These are phyloP conservation scores for Cryptococcus floricola DNA, from an alignment of 1,284 basidiomycete species.

Conservation along the genomic window DNA sequence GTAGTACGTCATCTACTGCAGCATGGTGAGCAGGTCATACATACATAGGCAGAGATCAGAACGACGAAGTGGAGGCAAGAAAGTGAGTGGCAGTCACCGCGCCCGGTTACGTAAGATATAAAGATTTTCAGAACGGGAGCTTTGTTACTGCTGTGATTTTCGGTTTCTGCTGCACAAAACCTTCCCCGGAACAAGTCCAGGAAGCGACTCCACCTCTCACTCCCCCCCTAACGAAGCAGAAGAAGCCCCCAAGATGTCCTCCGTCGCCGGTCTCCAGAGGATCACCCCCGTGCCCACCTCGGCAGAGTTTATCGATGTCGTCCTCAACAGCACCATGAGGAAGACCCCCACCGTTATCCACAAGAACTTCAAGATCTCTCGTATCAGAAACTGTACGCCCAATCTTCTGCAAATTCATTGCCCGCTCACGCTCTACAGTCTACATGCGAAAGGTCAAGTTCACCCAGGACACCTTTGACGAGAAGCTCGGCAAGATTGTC, in stretches of 20 bases:
- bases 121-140: neutral
- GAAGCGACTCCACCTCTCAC: neutral
- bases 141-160: neutral
- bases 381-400: constrained; percentile 48
- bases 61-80: neutral
- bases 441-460: constrained; percentile 99
- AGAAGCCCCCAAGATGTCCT: constrained; percentile 33
- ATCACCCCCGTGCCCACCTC: constrained; percentile 97
- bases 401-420: neutral
- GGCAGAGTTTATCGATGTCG: constrained; percentile 88
- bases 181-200: neutral
- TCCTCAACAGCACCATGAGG: constrained; percentile 80
- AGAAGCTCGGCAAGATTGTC: constrained; percentile 90
- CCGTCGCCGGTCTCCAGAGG: constrained; percentile 67
- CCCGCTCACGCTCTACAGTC: constrained; percentile 56
- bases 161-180: neutral
- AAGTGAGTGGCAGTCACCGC: neutral
- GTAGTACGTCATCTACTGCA: too few relatives aligned
- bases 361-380: constrained; percentile 94
- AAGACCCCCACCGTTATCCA: constrained; percentile 93
- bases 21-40: too few relatives aligned
- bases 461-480: constrained; percentile 95
- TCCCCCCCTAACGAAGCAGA: neutral
- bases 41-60: too few relatives aligned
- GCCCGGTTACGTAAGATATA: neutral